Evolutionary conservation across 1,139 yeast genomes (phyloP), one percentile per base, ranked within the genome.

Genomic region (Barnettozyma hawaiiensis): DNA sequence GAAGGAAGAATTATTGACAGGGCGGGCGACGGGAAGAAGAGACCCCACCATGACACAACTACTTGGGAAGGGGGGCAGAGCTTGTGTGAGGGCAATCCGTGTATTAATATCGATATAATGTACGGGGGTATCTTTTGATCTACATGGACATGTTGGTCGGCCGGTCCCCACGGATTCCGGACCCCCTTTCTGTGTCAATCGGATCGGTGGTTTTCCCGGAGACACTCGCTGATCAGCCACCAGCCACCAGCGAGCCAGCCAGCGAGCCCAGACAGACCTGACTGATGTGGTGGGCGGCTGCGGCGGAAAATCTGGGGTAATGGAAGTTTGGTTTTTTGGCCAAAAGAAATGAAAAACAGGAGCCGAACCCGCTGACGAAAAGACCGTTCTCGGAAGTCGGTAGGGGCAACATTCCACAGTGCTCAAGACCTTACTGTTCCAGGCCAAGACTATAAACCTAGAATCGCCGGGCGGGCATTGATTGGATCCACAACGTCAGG

Each of bases 251-350:
- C n/a, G n/a, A n/a, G n/a, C n/a, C n/a, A n/a, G n/a, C n/a, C n/a
- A n/a, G n/a, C n/a, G n/a, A n/a, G n/a, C n/a, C n/a, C n/a, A n/a
- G n/a, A n/a, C n/a, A n/a, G n/a, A n/a, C n/a, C n/a, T n/a, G n/a
- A n/a, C n/a, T n/a, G n/a, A n/a, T n/a, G n/a, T n/a, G n/a, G n/a
- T n/a, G n/a, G n/a, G n/a, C n/a, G n/a, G n/a, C n/a, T n/a, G n/a
- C n/a, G n/a, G 14, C 16, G 15, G 18, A 18, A 41, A 42, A 45
- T 47, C 51, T 47, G 51, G 51, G 51, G 51, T 41, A 48, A 48
- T 41, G 42, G 51, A 41, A 31, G 22, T 20, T 31, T 19, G 42
- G 23, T 26, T 23, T 31, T n/a, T n/a, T n/a, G n/a, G n/a, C n/a
- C n/a, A n/a, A n/a, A n/a, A n/a, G 18, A 14, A 22, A n/a, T n/a